These are phyloP conservation scores for Colletotrichum lini DNA, from an alignment of 2,329 filamentous ascomycete genomes.

Conservation along the genomic window DNA sequence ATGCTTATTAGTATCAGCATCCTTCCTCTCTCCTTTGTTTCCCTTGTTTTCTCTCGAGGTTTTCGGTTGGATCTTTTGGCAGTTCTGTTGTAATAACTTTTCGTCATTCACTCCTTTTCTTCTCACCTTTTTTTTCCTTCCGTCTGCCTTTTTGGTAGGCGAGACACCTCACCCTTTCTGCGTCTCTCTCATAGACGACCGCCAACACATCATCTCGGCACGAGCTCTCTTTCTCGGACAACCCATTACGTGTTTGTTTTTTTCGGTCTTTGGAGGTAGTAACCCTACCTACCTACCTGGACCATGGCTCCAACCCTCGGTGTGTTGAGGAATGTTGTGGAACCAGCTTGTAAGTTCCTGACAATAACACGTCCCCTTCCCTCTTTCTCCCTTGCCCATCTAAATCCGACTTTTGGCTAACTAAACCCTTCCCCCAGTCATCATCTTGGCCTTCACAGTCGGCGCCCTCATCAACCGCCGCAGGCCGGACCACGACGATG, in stretches of 20 bases:
- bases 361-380: too few relatives aligned
- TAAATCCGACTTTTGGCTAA: too few relatives aligned
- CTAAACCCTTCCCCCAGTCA: conserved; percentile 19
- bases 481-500: conserved; percentile 23
- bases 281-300: not conserved
- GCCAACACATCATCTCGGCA: not conserved
- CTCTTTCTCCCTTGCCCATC: not conserved
- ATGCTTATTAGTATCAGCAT: conserved; percentile 34
- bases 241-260: not conserved
- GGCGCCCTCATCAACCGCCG: conserved; percentile 43
- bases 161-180: not conserved
- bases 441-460: conserved; percentile 38
- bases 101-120: conserved; percentile 15
- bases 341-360: conserved; percentile 39
- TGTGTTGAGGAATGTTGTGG: conserved; percentile 36
- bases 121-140: too few relatives aligned
- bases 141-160: not conserved
- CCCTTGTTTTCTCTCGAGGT: not conserved
- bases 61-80: conserved; percentile 13
- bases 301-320: conserved; percentile 36
- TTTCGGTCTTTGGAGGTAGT: not conserved
- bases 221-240: not conserved
- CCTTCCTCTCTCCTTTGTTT: conserved; percentile 7
- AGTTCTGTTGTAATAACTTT: conserved; percentile 13
- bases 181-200: not conserved